Base-by-base conservation (phyloP, 768 basidiomycete genomes). In the Mycena alexandri region DNA sequence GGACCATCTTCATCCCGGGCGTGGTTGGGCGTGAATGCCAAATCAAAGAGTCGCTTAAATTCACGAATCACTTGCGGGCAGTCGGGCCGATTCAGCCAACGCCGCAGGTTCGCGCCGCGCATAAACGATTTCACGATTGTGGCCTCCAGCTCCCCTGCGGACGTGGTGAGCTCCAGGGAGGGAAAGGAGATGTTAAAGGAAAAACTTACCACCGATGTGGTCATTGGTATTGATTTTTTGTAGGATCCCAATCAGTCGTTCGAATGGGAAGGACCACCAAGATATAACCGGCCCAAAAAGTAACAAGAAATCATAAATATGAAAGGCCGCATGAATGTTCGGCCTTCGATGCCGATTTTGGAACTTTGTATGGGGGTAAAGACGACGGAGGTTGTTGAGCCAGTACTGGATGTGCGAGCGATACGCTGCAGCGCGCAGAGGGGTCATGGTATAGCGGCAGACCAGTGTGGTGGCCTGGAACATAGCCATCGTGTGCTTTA, bases 251-350 rank as follows among this genome's bases (percentile, higher is more conserved):
- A 83, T 82, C 5, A 82, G 59, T 0, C 70, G 68, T 61, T 84
- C 79, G 61, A 82, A 82, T 0, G 79, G 79, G 63, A 81, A 83
- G 19, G 68, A 73, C 79, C 79, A 83, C 84, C 82, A 84, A 1
- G 76, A 77, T 1, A 67, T 72, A 0, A 79, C 66, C 5, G 81
- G 80, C 0, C 83, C 79, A 63, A 81, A 82, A 1, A 77, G 69
- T 0, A 72, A 17, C 0, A 82, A 67, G 54, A 80, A 82, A 16
- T 82, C 75, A n/a, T 73, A 68, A 1, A 83, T 54, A 55, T 82
- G 82, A 36, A 81, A 60, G 17, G 64, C 51, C 1, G 29, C 43
- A n/a, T 66, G 64, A 6, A n/a, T 6, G 14, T 66, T 66, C 3
- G 64, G 64, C 13, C 58, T 16, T 2, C 14, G n/a, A 4, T 16